These are phyloP conservation scores for Pseudoturritis turrita DNA, from an alignment of 345 rosid genomes.

Conservation along the genomic window DNA sequence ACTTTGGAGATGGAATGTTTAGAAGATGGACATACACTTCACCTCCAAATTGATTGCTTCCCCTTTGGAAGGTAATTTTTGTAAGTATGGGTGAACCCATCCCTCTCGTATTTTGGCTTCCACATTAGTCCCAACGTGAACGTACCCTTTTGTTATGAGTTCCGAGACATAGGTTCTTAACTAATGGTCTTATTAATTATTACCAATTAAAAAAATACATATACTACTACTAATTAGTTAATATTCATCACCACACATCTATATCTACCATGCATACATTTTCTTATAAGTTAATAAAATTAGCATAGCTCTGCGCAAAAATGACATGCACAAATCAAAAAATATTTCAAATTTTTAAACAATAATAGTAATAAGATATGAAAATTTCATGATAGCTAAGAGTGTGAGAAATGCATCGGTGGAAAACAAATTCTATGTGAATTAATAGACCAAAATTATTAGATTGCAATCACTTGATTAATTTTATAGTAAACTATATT, in stretches of 20 bases:
- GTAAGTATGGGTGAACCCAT: conserved; percentile 31
- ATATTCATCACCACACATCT: background rate
- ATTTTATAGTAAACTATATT: background rate
- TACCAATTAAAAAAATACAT: background rate
- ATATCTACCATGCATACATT: background rate
- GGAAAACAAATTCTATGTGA: background rate
- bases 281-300: background rate
- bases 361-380: too few relatives aligned
- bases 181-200: background rate
- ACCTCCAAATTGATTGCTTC: conserved; percentile 26
- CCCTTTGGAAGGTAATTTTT: conserved; percentile 20
- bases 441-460: background rate
- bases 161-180: conserved; percentile 12
- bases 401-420: conserved; percentile 1
- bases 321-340: too few relatives aligned
- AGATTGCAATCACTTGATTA: background rate
- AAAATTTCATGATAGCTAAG: background rate
- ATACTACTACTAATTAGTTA: too few relatives aligned
- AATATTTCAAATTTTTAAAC: too few relatives aligned
- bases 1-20: conserved; percentile 30
- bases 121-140: conserved; percentile 28
- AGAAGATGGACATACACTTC: conserved; percentile 24
- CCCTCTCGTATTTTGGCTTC: conserved; percentile 23
- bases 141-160: conserved; percentile 23
- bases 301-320: too few relatives aligned